phyloP scores from a whole-genome alignment of 768 basidiomycete species.

The Pisolithus orientalis region DNA sequence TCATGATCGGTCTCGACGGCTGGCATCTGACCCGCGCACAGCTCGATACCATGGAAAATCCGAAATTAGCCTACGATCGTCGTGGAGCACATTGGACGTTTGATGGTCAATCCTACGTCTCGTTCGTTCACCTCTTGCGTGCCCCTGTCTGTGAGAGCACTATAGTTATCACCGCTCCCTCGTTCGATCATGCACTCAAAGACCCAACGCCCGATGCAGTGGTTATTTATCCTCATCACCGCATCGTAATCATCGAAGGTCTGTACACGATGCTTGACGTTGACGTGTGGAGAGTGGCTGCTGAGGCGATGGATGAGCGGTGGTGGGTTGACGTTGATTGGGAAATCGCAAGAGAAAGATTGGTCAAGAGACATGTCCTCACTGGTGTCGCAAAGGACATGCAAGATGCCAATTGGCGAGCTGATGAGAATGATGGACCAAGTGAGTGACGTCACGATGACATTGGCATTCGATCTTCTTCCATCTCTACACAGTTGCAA shows the following conservation, averaged over 20 bases:
- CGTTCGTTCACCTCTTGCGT: constrained; percentile 57
- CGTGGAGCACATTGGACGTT: constrained; percentile 93
- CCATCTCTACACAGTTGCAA: neutral
- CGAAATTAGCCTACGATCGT: constrained; percentile 68
- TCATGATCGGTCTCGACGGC: constrained; percentile 81
- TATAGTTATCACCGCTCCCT: constrained; percentile 56
- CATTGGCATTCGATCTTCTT: neutral
- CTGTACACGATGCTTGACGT: constrained; percentile 78
- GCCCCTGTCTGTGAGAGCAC: constrained; percentile 20
- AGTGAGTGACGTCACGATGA: constrained; percentile 38
- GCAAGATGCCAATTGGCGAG: constrained; percentile 63
- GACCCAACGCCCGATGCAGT: constrained; percentile 67
- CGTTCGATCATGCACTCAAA: constrained; percentile 84
- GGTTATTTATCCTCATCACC: constrained; percentile 53
- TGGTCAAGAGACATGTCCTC: constrained; percentile 68
- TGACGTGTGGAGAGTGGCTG: constrained; percentile 66
- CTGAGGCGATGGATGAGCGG: constrained; percentile 64
- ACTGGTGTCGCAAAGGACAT: constrained; percentile 66
- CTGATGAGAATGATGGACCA: constrained; percentile 72
- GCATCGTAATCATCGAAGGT: constrained; percentile 84
- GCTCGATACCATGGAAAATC: constrained; percentile 71
- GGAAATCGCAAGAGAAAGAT: constrained; percentile 47
- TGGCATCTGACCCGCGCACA: constrained; percentile 85
- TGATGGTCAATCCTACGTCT: constrained; percentile 63
- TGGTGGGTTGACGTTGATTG: constrained; percentile 65